A percentile compares a stretch with the other conserved stretches of the same genome.
phyloP scores from a whole-genome alignment of 139 green algal species.

The Pseudopediastrum boryanum region DNA sequence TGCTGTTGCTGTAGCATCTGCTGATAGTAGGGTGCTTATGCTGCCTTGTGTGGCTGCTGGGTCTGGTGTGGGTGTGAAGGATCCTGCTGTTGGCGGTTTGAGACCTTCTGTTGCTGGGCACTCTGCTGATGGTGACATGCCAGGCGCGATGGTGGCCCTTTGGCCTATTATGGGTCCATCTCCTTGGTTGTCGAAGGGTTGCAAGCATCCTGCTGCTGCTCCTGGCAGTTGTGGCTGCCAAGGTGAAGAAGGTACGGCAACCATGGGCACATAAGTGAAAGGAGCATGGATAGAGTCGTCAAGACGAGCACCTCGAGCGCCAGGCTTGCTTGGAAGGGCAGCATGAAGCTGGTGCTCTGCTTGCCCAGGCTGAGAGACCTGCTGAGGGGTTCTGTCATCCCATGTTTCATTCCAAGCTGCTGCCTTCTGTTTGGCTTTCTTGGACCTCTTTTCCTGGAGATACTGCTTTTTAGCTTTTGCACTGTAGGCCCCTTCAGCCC shows the following conservation, averaged over 20 bases:
- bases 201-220: background rate
- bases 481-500: conserved; percentile 31
- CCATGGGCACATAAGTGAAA: too few relatives aligned
- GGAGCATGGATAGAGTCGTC: too few relatives aligned
- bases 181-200: background rate
- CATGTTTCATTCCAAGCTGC: background rate
- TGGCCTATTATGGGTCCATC: background rate
- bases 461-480: conserved; percentile 53
- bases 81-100: background rate
- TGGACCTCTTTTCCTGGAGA: too few relatives aligned
- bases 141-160: background rate
- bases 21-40: background rate
- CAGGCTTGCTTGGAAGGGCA: background rate
- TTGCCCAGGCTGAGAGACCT: conserved; percentile 3
- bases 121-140: background rate
- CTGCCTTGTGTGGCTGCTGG: conserved; percentile 5
- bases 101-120: background rate
- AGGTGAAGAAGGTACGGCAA: background rate
- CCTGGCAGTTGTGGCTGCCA: background rate
- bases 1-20: background rate
- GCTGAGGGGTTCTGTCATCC: background rate
- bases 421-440: background rate
- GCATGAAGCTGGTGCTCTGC: background rate
- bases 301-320: background rate
- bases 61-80: background rate